Evolutionary conservation across 768 basidiomycete genomes (phyloP).

Genomic region (Lactarius pseudohatsudake): DNA sequence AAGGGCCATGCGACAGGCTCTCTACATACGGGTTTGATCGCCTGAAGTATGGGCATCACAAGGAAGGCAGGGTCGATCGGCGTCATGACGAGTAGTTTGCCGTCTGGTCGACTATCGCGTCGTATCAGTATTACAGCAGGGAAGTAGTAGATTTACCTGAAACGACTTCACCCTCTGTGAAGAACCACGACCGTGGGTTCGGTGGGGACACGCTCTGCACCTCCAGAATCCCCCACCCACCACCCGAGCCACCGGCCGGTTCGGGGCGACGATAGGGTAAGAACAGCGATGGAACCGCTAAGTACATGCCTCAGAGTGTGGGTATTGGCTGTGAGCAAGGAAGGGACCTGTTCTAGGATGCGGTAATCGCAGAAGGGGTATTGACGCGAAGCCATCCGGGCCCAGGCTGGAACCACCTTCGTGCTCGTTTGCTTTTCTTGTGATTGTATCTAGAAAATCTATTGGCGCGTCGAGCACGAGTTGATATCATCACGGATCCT

Average conservation of each 20-base stretch:
- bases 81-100: constrained; percentile 78
- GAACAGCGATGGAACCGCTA: constrained; percentile 65
- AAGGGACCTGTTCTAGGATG: constrained; percentile 82
- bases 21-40: constrained; percentile 48
- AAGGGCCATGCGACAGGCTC: neutral
- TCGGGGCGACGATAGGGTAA: constrained; percentile 43
- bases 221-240: constrained; percentile 53
- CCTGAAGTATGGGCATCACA: constrained; percentile 64
- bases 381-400: constrained; percentile 7
- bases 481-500: neutral
- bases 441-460: constrained; percentile 27
- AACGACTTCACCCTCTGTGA: constrained; percentile 64
- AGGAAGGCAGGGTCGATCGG: constrained; percentile 83
- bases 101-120: constrained; percentile 50
- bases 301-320: constrained; percentile 7
- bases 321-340: neutral
- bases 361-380: constrained; percentile 62
- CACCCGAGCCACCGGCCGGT: too few species aligned
- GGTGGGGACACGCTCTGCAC: constrained; percentile 74
- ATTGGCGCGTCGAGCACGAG: neutral
- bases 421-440: constrained; percentile 8
- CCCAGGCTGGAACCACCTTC: neutral
- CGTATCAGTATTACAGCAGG: neutral
- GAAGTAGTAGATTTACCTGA: constrained; percentile 40
- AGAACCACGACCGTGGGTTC: constrained; percentile 80